These are phyloP conservation scores for Ceratocystis cacaofunesta DNA, from an alignment of 2,329 filamentous ascomycete species.

Conservation along the genomic window DNA sequence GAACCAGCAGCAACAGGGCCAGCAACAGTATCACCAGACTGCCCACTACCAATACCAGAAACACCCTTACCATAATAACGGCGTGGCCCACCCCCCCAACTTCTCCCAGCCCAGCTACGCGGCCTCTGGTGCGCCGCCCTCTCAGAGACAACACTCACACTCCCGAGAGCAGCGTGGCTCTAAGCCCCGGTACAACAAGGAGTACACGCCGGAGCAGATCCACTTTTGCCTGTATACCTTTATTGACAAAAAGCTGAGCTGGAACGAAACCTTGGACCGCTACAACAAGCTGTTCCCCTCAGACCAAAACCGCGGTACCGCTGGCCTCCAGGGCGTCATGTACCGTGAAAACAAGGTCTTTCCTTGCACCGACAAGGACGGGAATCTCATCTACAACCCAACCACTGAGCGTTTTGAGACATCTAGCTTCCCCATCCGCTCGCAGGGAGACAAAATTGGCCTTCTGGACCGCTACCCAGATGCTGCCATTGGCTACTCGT, in stretches of 20 bases:
- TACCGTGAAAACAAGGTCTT: constrained; percentile 31
- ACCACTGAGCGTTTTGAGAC: constrained; percentile 23
- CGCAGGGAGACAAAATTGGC: constrained; percentile 22
- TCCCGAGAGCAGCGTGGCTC: constrained; percentile 11
- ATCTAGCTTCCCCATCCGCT: constrained; percentile 18
- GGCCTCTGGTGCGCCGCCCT: not conserved
- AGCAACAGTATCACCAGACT: not conserved
- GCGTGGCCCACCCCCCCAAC: not conserved
- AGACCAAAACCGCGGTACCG: constrained; percentile 15
- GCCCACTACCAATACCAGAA: not conserved
- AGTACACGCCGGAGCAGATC: constrained; percentile 31
- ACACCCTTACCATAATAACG: too few relatives aligned
- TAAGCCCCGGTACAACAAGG: constrained; percentile 25
- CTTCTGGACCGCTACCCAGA: constrained; percentile 32
- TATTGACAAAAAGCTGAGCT: constrained; percentile 31
- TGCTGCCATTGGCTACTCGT: constrained; percentile 31
- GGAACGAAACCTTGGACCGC: constrained; percentile 19
- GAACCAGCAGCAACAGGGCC: not conserved
- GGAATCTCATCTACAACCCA: constrained; percentile 28
- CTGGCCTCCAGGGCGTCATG: constrained; percentile 30
- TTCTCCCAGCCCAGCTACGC: constrained; percentile 1
- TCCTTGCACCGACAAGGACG: constrained; percentile 28
- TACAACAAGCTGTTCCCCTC: constrained; percentile 16
- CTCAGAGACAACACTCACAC: not conserved
- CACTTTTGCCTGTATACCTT: constrained; percentile 32